These are phyloP conservation scores for Bathelium albidoporum DNA, from an alignment of 495 filamentous ascomycete species.

Conservation along the genomic window DNA sequence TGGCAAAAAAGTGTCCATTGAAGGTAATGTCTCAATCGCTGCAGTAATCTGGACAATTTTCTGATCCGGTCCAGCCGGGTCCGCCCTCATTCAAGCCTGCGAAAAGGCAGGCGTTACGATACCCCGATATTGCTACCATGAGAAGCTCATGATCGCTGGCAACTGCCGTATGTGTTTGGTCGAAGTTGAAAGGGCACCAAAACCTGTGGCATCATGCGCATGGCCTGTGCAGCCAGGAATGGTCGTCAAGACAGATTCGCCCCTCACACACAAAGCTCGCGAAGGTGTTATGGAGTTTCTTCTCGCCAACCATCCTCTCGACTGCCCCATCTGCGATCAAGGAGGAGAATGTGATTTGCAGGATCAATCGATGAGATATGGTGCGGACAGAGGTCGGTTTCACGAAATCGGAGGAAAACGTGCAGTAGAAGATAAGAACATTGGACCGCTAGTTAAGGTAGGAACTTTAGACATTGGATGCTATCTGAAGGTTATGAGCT, in stretches of 20 bases:
- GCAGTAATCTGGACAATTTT: slow-evolving; percentile 8
- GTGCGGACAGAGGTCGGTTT: slow-evolving; percentile 89
- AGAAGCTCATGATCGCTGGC: slow-evolving; percentile 97
- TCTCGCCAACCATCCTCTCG: slow-evolving; percentile 90
- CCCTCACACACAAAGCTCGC: slow-evolving; percentile 88
- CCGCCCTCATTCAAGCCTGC: slow-evolving; percentile 95
- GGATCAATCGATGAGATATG: slow-evolving; percentile 98
- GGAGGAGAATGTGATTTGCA: slow-evolving; percentile 98
- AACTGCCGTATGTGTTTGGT: slow-evolving; percentile 99
- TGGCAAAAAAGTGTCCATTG: slow-evolving; percentile 90
- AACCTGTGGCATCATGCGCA: slow-evolving; percentile 95
- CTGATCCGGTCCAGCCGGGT: slow-evolving; percentile 51
- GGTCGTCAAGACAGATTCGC: slow-evolving; percentile 97
- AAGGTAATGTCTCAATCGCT: slow-evolving; percentile 49
- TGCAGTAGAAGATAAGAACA: slow-evolving; percentile 98
- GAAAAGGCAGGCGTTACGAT: slow-evolving; percentile 92
- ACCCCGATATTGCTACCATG: slow-evolving; percentile 98
- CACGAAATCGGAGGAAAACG: slow-evolving; percentile 92
- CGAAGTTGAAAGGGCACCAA: slow-evolving; percentile 89
- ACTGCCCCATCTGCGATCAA: slow-evolving; percentile 96
- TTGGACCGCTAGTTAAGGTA: slow-evolving; percentile 87
- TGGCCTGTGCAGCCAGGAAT: slow-evolving; percentile 98
- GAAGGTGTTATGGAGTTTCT: slow-evolving; percentile 99
- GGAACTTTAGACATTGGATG: neutral
- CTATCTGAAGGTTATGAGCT: neutral